Evolutionary conservation across 805 yeast species (phyloP).

Genomic region (Candida odintsovae): DNA sequence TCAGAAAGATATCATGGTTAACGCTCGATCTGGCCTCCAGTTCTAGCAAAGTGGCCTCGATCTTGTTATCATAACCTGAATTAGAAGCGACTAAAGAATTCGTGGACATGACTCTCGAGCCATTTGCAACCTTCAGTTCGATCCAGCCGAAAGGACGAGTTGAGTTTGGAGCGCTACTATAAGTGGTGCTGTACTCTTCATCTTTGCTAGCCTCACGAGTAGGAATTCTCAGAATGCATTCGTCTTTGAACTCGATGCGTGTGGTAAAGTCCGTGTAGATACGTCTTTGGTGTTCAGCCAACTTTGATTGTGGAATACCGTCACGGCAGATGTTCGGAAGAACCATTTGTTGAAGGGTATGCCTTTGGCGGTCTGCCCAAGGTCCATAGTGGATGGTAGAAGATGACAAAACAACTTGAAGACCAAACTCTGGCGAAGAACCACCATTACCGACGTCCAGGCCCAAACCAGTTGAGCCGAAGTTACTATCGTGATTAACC

Average conservation of each 20-base stretch:
- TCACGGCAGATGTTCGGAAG: slow-evolving; percentile 66
- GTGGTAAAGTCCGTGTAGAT: slow-evolving; percentile 51
- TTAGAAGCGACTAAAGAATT: slow-evolving; percentile 49
- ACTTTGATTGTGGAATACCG: slow-evolving; percentile 34
- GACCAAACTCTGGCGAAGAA: slow-evolving; percentile 52
- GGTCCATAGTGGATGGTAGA: slow-evolving; percentile 85
- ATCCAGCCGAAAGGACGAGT: slow-evolving; percentile 88
- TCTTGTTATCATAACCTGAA: slow-evolving; percentile 48
- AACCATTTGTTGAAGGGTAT: slow-evolving; percentile 54
- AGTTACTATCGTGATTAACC: slow-evolving; percentile 28
- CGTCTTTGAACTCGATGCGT: slow-evolving; percentile 55
- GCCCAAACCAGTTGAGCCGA: slow-evolving; percentile 30
- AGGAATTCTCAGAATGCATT: slow-evolving; percentile 68
- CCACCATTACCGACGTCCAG: slow-evolving; percentile 58
- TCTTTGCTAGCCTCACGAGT: slow-evolving; percentile 83
- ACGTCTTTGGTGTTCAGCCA: slow-evolving; percentile 47
- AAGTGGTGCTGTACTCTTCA: slow-evolving; percentile 29
- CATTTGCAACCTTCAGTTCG: slow-evolving; percentile 56
- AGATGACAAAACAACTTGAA: slow-evolving; percentile 50
- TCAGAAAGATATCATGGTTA: slow-evolving; percentile 75
- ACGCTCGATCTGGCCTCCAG: slow-evolving; percentile 78
- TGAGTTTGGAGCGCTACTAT: slow-evolving; percentile 27
- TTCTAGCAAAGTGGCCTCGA: slow-evolving; percentile 39
- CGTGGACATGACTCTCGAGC: slow-evolving; percentile 41
- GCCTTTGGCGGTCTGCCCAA: slow-evolving; percentile 88